A percentile compares a stretch with the other conserved stretches of the same genome.
Conservation (phyloP, 108 stramenopile species). For the Schizochytrium sp. region DNA sequence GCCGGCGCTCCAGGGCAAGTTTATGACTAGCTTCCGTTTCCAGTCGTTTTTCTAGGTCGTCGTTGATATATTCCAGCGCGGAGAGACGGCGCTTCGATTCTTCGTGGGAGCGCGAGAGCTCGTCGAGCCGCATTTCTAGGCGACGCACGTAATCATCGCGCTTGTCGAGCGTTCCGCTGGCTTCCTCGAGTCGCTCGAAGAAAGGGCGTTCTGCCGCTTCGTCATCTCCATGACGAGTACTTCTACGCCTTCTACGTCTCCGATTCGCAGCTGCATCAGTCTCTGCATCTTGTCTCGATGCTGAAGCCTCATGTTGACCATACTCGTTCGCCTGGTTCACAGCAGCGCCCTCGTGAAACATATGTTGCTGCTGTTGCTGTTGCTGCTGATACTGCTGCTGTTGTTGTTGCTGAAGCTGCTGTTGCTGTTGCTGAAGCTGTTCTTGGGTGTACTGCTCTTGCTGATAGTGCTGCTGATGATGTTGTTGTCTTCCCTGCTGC, state of each 20-base stretch:
- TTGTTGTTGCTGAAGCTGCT: not conserved
- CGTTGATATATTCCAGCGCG: not conserved
- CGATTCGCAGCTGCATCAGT: not conserved
- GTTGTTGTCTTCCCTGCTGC: not conserved
- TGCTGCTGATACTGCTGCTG: not conserved
- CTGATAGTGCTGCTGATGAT: not conserved
- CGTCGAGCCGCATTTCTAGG: not conserved
- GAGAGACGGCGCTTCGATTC: constrained; percentile 2
- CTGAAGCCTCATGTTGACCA: not conserved
- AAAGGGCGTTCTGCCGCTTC: not conserved
- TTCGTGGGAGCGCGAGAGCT: not conserved
- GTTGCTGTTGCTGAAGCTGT: not conserved
- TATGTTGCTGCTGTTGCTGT: not conserved
- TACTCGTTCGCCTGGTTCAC: not conserved
- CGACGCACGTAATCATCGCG: not conserved
- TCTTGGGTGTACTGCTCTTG: not conserved
- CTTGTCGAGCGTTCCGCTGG: not conserved
- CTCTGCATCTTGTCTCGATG: not conserved
- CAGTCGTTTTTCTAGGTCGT: not conserved
- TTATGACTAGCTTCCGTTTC: not conserved
- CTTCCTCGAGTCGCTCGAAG: not conserved
- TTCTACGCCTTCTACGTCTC: not conserved
- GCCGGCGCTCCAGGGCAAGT: not conserved
- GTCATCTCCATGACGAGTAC: not conserved
- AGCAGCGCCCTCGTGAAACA: not conserved